phyloP scores from a whole-genome alignment of 805 yeast species.

The Saturnispora sekii region DNA sequence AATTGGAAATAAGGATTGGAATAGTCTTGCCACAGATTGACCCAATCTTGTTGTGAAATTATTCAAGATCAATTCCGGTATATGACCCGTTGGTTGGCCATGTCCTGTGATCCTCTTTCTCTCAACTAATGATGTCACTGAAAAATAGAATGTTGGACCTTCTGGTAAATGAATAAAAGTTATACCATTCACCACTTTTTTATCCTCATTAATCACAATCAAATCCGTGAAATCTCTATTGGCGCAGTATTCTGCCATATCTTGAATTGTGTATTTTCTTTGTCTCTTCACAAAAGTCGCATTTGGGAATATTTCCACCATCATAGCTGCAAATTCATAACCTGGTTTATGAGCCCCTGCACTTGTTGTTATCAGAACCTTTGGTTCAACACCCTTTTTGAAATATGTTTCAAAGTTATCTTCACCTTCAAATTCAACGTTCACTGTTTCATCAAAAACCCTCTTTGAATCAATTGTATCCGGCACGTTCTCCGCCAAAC shows the following conservation, averaged over 20 bases:
- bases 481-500: constrained; percentile 70
- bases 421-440: constrained; percentile 46
- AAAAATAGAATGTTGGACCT: constrained; percentile 93
- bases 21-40: constrained; percentile 82
- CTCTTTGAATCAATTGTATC: constrained; percentile 77
- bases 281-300: constrained; percentile 82
- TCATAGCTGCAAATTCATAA: constrained; percentile 78
- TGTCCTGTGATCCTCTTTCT: constrained; percentile 76
- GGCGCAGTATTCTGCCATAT: constrained; percentile 73
- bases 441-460: constrained; percentile 78
- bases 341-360: constrained; percentile 79
- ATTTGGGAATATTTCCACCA: constrained; percentile 79
- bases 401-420: constrained; percentile 58
- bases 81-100: constrained; percentile 82
- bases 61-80: constrained; percentile 86
- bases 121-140: constrained; percentile 66
- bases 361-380: constrained; percentile 82
- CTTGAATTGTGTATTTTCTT: constrained; percentile 72
- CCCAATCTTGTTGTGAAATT: constrained; percentile 91
- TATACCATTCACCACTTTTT: constrained; percentile 82
- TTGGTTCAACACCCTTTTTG: constrained; percentile 50
- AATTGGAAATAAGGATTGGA: constrained; percentile 88
- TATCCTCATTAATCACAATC: constrained; percentile 87
- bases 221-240: constrained; percentile 84
- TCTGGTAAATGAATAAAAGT: constrained; percentile 90